phyloP scores from a whole-genome alignment of 331 rosid species.

The Spiraea crenata region DNA sequence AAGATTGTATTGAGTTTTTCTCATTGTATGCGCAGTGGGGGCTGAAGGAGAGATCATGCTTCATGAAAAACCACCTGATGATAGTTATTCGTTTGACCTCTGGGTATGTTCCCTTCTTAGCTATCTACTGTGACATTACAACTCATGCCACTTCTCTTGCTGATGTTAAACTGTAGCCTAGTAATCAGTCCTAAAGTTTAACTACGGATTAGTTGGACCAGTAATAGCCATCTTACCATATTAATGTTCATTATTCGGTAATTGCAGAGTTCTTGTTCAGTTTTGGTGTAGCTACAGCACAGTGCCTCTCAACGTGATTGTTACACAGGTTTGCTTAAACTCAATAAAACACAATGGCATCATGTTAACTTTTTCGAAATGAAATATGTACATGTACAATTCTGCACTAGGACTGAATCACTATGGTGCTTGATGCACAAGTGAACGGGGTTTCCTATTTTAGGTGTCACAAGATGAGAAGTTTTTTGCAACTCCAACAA shows the following conservation, averaged over 20 bases:
- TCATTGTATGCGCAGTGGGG: slow-evolving; percentile 68
- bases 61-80: slow-evolving; percentile 75
- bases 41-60: slow-evolving; percentile 62
- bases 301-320: slow-evolving; percentile 81
- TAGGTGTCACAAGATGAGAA: background rate
- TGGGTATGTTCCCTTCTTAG: slow-evolving; percentile 51
- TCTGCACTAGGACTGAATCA: background rate
- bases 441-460: background rate
- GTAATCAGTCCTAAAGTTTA: background rate
- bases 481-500: no score
- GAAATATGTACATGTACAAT: background rate
- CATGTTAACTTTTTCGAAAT: background rate
- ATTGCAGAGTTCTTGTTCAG: slow-evolving; percentile 79
- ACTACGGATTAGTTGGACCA: background rate
- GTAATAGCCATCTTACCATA: slow-evolving; percentile 13
- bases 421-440: background rate
- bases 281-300: slow-evolving; percentile 98
- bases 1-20: background rate
- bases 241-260: slow-evolving; percentile 4
- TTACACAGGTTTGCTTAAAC: slow-evolving; percentile 64
- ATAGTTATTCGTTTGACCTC: slow-evolving; percentile 70
- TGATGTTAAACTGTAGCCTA: background rate
- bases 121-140: background rate
- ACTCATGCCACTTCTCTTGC: slow-evolving; percentile 2
- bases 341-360: background rate